Base-by-base conservation (phyloP, 129 eudicot genomes). In the Sambucus nigra region DNA sequence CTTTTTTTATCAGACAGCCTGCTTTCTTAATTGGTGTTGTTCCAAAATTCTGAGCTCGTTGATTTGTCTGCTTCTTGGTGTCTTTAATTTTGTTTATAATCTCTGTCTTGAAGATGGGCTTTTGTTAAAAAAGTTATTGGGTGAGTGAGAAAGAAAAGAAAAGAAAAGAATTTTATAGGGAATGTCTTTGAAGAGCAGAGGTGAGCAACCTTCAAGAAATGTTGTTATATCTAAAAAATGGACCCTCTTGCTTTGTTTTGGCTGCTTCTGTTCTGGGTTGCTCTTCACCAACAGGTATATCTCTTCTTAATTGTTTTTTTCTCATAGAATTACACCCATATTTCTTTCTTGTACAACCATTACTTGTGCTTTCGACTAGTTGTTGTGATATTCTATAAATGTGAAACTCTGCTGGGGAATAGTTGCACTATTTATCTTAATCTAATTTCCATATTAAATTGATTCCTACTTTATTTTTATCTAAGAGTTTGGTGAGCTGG, bases 231-330 rank as follows among this genome's bases (percentile, higher is more conserved):
- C 94, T 20, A 57, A 70, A 24, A 81, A 74, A 69, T 79, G 80
- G 85, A 78, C 86, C 24, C 67, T 89, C 56, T 41, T 81, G 26
- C 76, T 89, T n/a, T 89, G 98, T 69, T 62, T 89, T 47, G 76
- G 78, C 18, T 63, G 95, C 58, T 89, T 89, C 59, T 84, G 88
- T 60, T 80, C 73, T 51, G 97, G 95, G 40, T 68, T 89, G 78
- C 63, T 89, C 86, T 82, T 89, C 89, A 78, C 98, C 65, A 75
- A 84, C 53, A 79, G 98, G 98, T 89, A 69, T 9, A 5, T 42
- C 16, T n/a, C n/a, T n/a, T n/a, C n/a, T n/a, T n/a, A n/a, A n/a
- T n/a, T n/a, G n/a, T n/a, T n/a, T n/a, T n/a, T n/a, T n/a, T n/a
- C n/a, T n/a, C n/a, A n/a, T n/a, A n/a, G n/a, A n/a, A n/a, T n/a